phyloP scores from a whole-genome alignment of 139 green algal genomes.

The Micractinium sp. region DNA sequence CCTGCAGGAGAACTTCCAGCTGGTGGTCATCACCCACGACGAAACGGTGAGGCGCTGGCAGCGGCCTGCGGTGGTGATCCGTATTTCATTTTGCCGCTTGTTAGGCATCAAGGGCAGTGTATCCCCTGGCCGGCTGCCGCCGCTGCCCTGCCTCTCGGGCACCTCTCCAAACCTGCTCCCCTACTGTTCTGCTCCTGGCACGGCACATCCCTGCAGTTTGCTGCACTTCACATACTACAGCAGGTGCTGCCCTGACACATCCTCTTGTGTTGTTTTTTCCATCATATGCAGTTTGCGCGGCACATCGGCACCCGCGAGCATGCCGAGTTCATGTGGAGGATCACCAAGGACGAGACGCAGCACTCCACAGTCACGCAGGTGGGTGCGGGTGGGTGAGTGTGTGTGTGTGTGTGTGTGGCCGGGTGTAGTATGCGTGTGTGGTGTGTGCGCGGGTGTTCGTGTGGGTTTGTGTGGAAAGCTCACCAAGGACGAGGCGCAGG shows the following conservation, averaged over 20 bases:
- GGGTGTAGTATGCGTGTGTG: neutral
- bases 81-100: too few relatives aligned
- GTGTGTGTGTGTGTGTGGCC: neutral
- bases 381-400: neutral
- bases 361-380: conserved; percentile 61
- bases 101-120: too few relatives aligned
- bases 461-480: neutral
- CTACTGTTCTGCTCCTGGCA: too few relatives aligned
- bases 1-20: conserved; percentile 95
- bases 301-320: conserved; percentile 79
- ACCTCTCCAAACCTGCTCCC: too few relatives aligned
- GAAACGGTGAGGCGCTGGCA: conserved; percentile 62
- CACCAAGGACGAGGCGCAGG: neutral
- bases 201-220: too few relatives aligned
- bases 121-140: too few relatives aligned
- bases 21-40: conserved; percentile 99
- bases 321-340: conserved; percentile 82
- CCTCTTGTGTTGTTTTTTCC: neutral
- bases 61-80: too few relatives aligned
- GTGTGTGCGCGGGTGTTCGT: neutral
- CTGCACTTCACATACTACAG: neutral
- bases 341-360: conserved; percentile 88
- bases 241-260: neutral
- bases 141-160: too few relatives aligned
- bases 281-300: conserved; percentile 35